A percentile compares a stretch with the other conserved stretches of the same genome.
Evolutionary conservation across 2,329 filamentous ascomycete genomes (phyloP).

Genomic region (Simplicillium sp.): DNA sequence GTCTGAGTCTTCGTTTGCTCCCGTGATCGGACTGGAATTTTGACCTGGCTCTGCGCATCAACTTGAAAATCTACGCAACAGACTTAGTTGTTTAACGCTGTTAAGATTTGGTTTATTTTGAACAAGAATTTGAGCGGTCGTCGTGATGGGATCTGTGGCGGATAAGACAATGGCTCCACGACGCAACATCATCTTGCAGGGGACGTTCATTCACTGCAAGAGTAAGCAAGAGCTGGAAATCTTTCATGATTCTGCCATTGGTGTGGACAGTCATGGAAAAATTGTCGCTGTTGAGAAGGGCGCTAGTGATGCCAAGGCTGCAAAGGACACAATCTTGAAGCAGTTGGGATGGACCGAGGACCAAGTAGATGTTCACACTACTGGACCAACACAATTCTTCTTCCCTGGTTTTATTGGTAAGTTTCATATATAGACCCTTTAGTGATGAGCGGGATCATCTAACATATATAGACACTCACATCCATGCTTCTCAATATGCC

Average conservation of each 20-base stretch:
- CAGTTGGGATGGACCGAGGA: slow-evolving; percentile 33
- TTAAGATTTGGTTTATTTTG: too few relatives aligned
- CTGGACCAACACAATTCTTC: slow-evolving; percentile 56
- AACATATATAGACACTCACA: slow-evolving; percentile 66
- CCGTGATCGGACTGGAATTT: too few relatives aligned
- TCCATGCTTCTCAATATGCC: slow-evolving; percentile 90
- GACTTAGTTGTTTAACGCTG: too few relatives aligned
- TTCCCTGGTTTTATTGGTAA: slow-evolving; percentile 75
- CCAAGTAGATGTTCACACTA: slow-evolving; percentile 26
- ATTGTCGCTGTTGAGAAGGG: slow-evolving; percentile 38
- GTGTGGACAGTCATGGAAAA: slow-evolving; percentile 37
- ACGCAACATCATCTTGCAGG: slow-evolving; percentile 29
- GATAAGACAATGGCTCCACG: too few relatives aligned
- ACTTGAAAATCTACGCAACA: too few relatives aligned
- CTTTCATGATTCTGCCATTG: slow-evolving; percentile 39
- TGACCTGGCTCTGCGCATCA: too few relatives aligned
- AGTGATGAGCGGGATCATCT: background rate
- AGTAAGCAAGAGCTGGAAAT: slow-evolving; percentile 38
- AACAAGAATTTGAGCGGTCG: too few relatives aligned
- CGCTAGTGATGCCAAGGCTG: slow-evolving; percentile 18
- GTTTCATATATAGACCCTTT: slow-evolving; percentile 10
- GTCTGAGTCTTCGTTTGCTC: too few relatives aligned
- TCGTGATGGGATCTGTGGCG: too few relatives aligned
- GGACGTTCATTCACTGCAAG: slow-evolving; percentile 46
- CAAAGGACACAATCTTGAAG: slow-evolving; percentile 23